Evolutionary conservation across 345 rosid species (phyloP).

Genomic region (Boechera divaricarpa): DNA sequence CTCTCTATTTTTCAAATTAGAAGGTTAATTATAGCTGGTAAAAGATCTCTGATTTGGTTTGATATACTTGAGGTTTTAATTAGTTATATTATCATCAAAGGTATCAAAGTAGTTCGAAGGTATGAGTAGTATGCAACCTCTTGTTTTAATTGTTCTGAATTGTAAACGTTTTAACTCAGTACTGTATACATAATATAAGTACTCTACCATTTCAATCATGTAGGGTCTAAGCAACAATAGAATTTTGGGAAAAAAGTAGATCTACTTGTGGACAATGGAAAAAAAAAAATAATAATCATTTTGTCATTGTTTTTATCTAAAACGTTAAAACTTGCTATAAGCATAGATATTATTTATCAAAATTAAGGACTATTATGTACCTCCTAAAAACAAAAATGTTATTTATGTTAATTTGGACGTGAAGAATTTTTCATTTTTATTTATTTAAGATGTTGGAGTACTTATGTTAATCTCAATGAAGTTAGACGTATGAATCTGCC

Average conservation of each 20-base stretch:
- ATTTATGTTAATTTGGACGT: not conserved
- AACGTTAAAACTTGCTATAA: no score
- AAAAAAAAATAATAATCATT: no score
- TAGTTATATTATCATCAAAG: not conserved
- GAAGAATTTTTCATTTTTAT: not conserved
- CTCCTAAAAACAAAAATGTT: not conserved
- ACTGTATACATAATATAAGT: not conserved
- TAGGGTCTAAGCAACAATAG: not conserved
- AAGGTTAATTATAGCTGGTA: not conserved
- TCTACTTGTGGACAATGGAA: not conserved
- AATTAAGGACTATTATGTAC: not conserved
- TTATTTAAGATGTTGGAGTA: not conserved
- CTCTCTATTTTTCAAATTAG: not conserved
- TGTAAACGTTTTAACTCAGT: not conserved
- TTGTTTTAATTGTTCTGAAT: not conserved
- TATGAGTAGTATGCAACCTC: slow-evolving; percentile 1
- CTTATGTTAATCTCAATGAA: not conserved
- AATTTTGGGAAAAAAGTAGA: not conserved
- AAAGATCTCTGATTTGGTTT: slow-evolving; percentile 18
- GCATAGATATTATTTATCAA: not conserved
- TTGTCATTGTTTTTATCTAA: not conserved
- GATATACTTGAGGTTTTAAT: not conserved
- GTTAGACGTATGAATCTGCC: not conserved
- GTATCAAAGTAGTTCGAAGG: not conserved
- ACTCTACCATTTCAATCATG: not conserved